A percentile compares a stretch with the other conserved stretches of the same genome.
These are phyloP conservation scores for Rhodotorula sp. DNA, from an alignment of 1,284 basidiomycete species.

Conservation along the genomic window DNA sequence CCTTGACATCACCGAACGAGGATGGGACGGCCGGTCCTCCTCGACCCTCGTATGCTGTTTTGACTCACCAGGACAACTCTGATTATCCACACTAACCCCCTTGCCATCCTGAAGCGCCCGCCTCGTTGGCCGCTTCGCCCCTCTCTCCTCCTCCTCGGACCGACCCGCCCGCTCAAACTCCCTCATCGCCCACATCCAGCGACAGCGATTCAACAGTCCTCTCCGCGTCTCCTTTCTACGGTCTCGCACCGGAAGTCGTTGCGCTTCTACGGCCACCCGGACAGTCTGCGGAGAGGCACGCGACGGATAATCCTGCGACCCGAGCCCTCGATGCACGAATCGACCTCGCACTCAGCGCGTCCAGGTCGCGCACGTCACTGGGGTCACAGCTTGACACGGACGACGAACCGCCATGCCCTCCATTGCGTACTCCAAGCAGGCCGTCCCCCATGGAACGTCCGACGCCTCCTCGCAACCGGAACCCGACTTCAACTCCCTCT, in stretches of 20 bases:
- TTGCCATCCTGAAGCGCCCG: not conserved
- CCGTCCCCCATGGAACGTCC: not conserved
- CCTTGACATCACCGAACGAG: too few species aligned
- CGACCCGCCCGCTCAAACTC: not conserved
- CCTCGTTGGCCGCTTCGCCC: not conserved
- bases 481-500: not conserved
- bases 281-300: too few species aligned
- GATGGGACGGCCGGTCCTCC: not conserved
- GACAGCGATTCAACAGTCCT: not conserved
- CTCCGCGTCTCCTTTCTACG: not conserved
- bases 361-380: not conserved
- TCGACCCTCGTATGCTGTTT: not conserved
- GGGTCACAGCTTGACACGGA: too few species aligned
- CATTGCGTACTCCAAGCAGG: too few species aligned
- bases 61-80: too few species aligned
- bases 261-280: not conserved
- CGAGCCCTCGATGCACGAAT: not conserved
- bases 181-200: not conserved
- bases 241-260: constrained; percentile 9
- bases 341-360: not conserved
- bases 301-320: not conserved
- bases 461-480: not conserved
- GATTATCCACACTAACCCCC: not conserved
- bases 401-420: too few species aligned
- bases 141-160: not conserved